A percentile compares a stretch with the other conserved stretches of the same genome.
phyloP scores from a whole-genome alignment of 139 green algal genomes.

The Micractinium conductrix region DNA sequence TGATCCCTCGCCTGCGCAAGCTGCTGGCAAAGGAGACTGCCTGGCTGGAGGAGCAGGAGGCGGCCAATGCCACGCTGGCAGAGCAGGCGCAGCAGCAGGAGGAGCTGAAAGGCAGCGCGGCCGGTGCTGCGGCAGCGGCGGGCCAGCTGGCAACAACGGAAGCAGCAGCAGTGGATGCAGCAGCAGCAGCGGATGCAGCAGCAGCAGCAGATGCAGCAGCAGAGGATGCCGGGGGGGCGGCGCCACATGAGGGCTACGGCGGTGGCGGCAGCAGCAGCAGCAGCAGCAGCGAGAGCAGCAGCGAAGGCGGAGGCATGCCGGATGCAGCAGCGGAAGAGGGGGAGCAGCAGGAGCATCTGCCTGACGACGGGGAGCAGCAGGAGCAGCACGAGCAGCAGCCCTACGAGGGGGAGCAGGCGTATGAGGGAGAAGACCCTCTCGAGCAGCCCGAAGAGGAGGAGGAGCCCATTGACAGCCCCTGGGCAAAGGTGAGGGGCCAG shows the following conservation, averaged over 20 bases:
- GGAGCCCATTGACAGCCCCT: conserved; percentile 36
- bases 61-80: neutral
- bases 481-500: neutral
- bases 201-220: neutral
- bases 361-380: neutral
- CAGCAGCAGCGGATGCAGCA: neutral
- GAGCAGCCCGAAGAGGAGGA: neutral
- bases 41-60: conserved; percentile 39
- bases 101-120: conserved; percentile 19
- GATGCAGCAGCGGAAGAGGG: neutral
- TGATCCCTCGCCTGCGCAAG: conserved; percentile 19
- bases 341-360: neutral
- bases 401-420: neutral
- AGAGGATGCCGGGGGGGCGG: no score
- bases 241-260: no score
- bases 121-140: conserved; percentile 2
- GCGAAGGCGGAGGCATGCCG: neutral
- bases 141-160: neutral
- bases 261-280: no score
- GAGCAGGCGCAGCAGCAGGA: neutral
- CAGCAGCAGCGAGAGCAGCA: neutral
- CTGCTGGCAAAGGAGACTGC: conserved; percentile 35
- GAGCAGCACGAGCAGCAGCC: neutral
- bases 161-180: neutral
- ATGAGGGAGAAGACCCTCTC: neutral